A percentile compares a stretch with the other conserved stretches of the same genome.
Evolutionary conservation across 129 eudicot genomes (phyloP).

Genomic region (Apium graveolens): DNA sequence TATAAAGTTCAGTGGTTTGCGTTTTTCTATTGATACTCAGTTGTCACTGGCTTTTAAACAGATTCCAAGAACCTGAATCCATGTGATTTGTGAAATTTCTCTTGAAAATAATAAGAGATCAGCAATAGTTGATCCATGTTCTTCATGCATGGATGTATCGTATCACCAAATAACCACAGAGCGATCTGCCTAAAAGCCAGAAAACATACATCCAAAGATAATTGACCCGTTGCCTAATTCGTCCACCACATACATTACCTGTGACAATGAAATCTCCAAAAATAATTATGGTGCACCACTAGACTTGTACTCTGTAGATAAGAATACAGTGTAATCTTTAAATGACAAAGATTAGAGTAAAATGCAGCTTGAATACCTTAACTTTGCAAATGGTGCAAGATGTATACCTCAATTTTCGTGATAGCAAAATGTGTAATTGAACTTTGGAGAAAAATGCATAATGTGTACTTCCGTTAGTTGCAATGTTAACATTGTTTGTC

Average conservation of each 20-base stretch:
- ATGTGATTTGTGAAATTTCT: not conserved
- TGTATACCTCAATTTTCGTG: too few relatives aligned
- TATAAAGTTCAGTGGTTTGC: conserved; percentile 2
- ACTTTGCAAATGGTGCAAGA: too few relatives aligned
- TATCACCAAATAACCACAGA: not conserved
- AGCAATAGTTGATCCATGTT: not conserved
- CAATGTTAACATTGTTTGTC: too few relatives aligned
- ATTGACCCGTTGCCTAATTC: too few relatives aligned
- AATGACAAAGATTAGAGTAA: too few relatives aligned
- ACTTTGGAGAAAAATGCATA: too few relatives aligned
- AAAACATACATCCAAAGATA: not conserved
- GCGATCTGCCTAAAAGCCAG: not conserved
- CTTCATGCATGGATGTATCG: not conserved
- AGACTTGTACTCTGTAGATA: not conserved
- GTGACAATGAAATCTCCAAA: not conserved
- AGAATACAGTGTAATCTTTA: not conserved
- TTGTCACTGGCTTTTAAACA: not conserved
- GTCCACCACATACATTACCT: too few relatives aligned
- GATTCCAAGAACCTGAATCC: not conserved
- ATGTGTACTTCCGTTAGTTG: too few relatives aligned
- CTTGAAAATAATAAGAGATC: not conserved
- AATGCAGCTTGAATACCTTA: too few relatives aligned
- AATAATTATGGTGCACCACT: not conserved
- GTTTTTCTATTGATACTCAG: not conserved
- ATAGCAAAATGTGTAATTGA: too few relatives aligned